Conservation (phyloP, 1,139 yeast species). For the Arxiozyma telluris region DNA sequence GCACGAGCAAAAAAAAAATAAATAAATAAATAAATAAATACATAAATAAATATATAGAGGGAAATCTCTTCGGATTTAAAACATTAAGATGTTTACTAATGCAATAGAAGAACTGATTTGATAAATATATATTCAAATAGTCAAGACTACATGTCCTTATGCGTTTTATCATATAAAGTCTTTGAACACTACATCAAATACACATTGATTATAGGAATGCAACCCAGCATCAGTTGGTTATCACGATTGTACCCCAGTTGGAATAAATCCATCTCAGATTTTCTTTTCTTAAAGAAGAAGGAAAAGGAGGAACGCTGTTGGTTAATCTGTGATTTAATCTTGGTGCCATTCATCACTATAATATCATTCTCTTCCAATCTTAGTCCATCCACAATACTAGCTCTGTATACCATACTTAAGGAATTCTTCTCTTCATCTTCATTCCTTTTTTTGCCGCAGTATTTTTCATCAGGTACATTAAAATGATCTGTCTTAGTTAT, state of each 20-base stretch:
- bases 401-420: constrained; percentile 11
- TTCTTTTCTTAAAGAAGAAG: background rate
- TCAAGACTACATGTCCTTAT: background rate
- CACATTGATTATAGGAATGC: constrained; percentile 22
- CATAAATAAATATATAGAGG: too few species aligned
- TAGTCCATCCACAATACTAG: constrained; percentile 18
- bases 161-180: background rate
- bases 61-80: background rate
- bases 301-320: background rate
- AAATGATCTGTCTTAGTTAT: constrained; percentile 7
- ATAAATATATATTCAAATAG: too few species aligned
- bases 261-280: background rate
- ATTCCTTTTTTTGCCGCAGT: background rate
- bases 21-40: too few species aligned
- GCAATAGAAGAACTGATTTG: background rate
- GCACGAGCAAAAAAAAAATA: background rate
- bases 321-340: constrained; percentile 4
- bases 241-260: constrained; percentile 16
- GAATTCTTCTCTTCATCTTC: constrained; percentile 1
- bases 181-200: background rate
- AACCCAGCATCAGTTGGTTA: constrained; percentile 19
- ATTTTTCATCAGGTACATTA: constrained; percentile 4
- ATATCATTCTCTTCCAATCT: constrained; percentile 5
- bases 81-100: background rate
- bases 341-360: constrained; percentile 9